phyloP scores from a whole-genome alignment of 371 early-diverging fungal genomes.

The Lichtheimia ramosa region DNA sequence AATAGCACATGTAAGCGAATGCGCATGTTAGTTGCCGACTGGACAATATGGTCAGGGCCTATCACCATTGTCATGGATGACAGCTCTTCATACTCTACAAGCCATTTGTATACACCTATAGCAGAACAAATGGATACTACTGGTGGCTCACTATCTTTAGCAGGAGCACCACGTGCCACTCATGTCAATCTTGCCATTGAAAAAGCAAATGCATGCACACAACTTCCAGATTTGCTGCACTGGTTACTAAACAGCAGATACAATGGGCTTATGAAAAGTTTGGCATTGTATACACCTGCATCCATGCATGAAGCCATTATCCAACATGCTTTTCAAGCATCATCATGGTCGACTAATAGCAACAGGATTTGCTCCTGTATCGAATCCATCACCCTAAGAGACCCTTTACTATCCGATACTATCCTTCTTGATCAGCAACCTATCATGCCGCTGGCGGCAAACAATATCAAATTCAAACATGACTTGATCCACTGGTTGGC shows the following conservation, averaged over 20 bases:
- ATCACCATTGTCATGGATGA: constrained; percentile 3
- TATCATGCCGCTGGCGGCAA: too few relatives aligned
- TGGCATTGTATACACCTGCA: background rate
- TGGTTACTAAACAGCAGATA: background rate
- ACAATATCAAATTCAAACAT: too few relatives aligned
- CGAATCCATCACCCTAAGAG: too few relatives aligned
- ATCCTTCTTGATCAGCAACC: too few relatives aligned
- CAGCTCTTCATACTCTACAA: background rate
- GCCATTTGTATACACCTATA: background rate
- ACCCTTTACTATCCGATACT: too few relatives aligned
- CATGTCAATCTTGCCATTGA: constrained; percentile 7
- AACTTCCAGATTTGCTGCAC: background rate
- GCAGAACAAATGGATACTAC: background rate
- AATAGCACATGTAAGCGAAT: constrained; percentile 21
- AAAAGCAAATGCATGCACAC: background rate
- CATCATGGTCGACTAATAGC: too few relatives aligned
- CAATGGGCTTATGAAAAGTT: background rate
- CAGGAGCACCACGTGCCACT: background rate
- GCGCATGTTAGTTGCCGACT: constrained; percentile 9
- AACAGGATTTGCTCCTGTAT: too few relatives aligned
- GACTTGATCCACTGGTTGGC: too few relatives aligned
- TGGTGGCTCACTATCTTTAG: background rate
- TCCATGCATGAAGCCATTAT: background rate
- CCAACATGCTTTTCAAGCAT: background rate
- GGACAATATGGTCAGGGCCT: constrained; percentile 15